Evolutionary conservation across 441 rosid species (phyloP), one percentile per base, ranked within the genome.

Genomic region (Adansonia madagascariensis): DNA sequence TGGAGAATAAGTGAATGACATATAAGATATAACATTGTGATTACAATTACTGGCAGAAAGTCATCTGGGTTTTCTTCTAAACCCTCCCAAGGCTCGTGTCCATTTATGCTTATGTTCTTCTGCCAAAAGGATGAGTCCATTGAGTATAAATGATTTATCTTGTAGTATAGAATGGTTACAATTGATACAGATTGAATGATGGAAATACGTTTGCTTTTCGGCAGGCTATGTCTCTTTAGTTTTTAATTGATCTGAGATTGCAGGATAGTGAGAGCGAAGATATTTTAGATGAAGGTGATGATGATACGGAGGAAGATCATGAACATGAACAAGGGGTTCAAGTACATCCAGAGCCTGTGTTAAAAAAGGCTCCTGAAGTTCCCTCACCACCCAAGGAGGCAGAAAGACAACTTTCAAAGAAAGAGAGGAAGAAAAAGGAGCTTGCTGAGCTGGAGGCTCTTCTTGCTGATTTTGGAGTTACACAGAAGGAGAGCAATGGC

Each of bases 261-360:
- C 87, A 94, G 98, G 97, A 89, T 70, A 87, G 89, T 82, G 96
- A 90, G 77, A 94, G 93, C 60, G 98, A 94, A 78, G 94, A 92
- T 50, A 84, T 84, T 80, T 85, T 92, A 70, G 92, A 92, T 81
- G 94, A 92, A 82, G 91, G 85, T 65, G 97, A 94, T 87, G 96
- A 92, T 75, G 95, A 88, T 20, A 82, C 82, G 31, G 97, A 90
- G 63, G 95, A 92, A 77, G 97, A 92, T 53, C 91, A 92, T 73
- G 91, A 88, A 7, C 82, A 82, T 72, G 97, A 87, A 75, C 80
- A 80, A 14, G 91, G 88, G 57, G 82, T 72, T 62, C 84, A 84
- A 44, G 84, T 74, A 43, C 85, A 80, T n/a, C 85, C 79, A 17
- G 94, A 88, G 77, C 86, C 86, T 50, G 81, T 72, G 71, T 88